Percentiles rank a stretch among this genome's conserved stretches.
phyloP scores from a whole-genome alignment of 345 rosid genomes.

The Noccaea caerulescens region DNA sequence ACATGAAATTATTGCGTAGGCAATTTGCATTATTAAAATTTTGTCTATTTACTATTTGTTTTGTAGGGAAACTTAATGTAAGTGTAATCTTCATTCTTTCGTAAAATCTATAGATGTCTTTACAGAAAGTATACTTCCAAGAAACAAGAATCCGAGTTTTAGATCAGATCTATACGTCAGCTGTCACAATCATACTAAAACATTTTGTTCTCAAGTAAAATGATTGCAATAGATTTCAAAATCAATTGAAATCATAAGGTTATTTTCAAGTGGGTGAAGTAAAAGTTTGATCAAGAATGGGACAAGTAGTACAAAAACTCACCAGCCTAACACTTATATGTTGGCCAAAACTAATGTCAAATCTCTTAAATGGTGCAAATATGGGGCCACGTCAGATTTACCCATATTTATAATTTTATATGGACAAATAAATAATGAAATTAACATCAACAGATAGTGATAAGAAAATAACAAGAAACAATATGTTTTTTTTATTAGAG shows the following conservation, averaged over 20 bases:
- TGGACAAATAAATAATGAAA: slow-evolving; percentile 4
- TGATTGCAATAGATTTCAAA: slow-evolving; percentile 27
- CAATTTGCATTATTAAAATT: background rate
- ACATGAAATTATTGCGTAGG: background rate
- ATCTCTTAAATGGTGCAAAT: slow-evolving; percentile 22
- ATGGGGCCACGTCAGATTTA: slow-evolving; percentile 34
- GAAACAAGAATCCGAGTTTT: slow-evolving; percentile 34
- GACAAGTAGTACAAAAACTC: slow-evolving; percentile 39
- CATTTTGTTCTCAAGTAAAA: slow-evolving; percentile 30
- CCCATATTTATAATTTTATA: background rate
- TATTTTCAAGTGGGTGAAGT: slow-evolving; percentile 22
- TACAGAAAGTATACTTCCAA: slow-evolving; percentile 22
- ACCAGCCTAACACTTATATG: slow-evolving; percentile 30
- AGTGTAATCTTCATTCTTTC: background rate
- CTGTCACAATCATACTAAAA: slow-evolving; percentile 34
- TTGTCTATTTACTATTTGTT: slow-evolving; percentile 10
- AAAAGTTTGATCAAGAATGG: slow-evolving; percentile 32
- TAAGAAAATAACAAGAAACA: background rate
- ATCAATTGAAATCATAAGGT: slow-evolving; percentile 28
- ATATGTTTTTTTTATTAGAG: background rate
- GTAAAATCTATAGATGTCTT: slow-evolving; percentile 18
- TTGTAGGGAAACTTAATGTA: background rate
- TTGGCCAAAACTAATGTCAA: slow-evolving; percentile 36
- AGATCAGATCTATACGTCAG: slow-evolving; percentile 25
- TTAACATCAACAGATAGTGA: background rate